phyloP scores from a whole-genome alignment of 139 green algal genomes.

The Chlamydomonas asymmetrica region DNA sequence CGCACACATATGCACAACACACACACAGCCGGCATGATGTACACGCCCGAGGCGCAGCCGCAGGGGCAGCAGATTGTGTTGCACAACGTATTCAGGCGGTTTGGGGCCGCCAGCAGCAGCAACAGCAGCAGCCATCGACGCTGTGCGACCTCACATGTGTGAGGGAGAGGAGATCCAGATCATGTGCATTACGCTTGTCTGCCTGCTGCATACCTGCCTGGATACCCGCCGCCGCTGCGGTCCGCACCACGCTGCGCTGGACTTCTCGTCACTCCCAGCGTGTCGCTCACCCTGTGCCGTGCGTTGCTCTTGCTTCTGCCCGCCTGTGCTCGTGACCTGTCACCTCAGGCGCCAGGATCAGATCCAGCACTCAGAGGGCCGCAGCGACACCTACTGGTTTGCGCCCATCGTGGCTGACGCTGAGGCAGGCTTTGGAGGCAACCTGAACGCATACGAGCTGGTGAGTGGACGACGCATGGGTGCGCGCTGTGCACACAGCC shows the following conservation, averaged over 20 bases:
- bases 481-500: no score
- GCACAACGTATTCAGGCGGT: no score
- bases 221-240: background rate
- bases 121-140: no score
- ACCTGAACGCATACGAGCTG: slow-evolving; percentile 86
- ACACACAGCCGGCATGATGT: no score
- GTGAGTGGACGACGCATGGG: slow-evolving; percentile 58
- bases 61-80: no score
- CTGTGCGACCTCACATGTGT: no score
- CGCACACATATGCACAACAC: no score
- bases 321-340: slow-evolving; percentile 13
- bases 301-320: background rate
- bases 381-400: slow-evolving; percentile 64
- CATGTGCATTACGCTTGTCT: no score
- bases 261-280: background rate
- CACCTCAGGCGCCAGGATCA: slow-evolving; percentile 67
- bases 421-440: slow-evolving; percentile 81
- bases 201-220: no score
- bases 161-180: no score
- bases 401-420: slow-evolving; percentile 86
- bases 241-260: background rate
- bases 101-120: no score
- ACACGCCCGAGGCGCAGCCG: no score
- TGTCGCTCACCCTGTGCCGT: background rate
- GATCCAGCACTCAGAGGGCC: slow-evolving; percentile 75